Base-by-base conservation (phyloP, 2,329 filamentous ascomycete genomes). In the Penicillium fuscoglaucum region DNA sequence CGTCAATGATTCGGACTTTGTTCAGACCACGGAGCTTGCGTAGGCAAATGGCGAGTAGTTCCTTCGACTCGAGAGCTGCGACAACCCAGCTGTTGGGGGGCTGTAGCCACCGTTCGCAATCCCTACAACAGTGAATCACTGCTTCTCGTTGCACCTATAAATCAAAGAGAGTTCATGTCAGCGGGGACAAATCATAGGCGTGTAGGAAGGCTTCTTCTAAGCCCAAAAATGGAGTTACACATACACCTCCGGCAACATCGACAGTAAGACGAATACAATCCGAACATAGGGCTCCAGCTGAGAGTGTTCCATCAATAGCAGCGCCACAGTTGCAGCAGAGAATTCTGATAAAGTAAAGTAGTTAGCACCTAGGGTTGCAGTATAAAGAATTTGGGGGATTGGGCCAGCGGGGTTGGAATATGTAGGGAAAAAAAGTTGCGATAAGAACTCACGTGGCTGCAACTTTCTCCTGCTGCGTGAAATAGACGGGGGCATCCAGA, bases 321-420 rank as follows among this genome's bases (percentile, higher is more conserved):
- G 91, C 92, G 72, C 93, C 95, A 77, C 95, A 99, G 83, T 98
- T 96, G 81, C 91, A 96, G 79, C 95, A 99, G 58, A 99, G 89
- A 72, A 98, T 96, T n/a, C 87, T 90, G 17, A 37, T 8, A 9
- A n/a, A 37, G 1, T n/a, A n/a, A 37, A 37, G 35, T n/a, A 37
- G 35, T 37, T n/a, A 37, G 35, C 2, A 37, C 35, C 35, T n/a
- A 37, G 35, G 7, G 33, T 37, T 37, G 15, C 15, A 37, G 33
- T 37, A 37, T 37, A 37, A 15, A 3, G 15, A 37, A 17, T 37
- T n/a, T 37, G 15, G 17, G n/a, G 1, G 35, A n/a, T 37, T n/a
- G 35, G 15, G 7, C 35, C 17, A 9, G 35, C 35, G 35, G 35
- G 35, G 35, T 37, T 37, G 35, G 35, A 31, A 37, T 8, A n/a